A percentile compares a stretch with the other conserved stretches of the same genome.
Evolutionary conservation across 2,329 filamentous ascomycete species (phyloP).

Genomic region (Sordariomycetes sp.): DNA sequence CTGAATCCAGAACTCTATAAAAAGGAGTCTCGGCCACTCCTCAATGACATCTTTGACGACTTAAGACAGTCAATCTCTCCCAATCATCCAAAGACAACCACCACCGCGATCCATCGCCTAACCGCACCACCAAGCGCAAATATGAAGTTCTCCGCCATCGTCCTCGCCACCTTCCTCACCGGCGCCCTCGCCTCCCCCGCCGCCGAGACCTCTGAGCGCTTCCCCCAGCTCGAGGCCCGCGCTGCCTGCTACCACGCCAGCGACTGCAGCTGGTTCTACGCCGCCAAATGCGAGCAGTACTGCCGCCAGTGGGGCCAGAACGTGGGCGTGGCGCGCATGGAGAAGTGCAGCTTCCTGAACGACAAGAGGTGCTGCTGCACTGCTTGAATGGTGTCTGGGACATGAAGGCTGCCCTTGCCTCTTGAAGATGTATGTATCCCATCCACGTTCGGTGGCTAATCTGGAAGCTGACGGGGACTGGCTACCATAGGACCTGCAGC

Average conservation of each 20-base stretch:
- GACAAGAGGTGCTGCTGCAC: not conserved
- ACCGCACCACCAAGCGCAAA: not conserved
- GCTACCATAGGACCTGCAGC: too few relatives aligned
- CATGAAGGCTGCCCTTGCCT: too few relatives aligned
- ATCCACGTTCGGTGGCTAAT: too few relatives aligned
- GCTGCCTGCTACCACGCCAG: not conserved
- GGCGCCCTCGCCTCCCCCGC: not conserved
- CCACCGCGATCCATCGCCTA: not conserved
- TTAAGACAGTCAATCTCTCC: not conserved
- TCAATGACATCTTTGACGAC: not conserved
- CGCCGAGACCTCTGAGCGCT: not conserved
- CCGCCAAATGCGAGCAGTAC: not conserved
- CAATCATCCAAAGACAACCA: not conserved
- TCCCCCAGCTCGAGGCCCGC: not conserved
- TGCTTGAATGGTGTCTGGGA: too few relatives aligned
- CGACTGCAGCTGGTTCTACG: not conserved
- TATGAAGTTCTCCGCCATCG: not conserved
- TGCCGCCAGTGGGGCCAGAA: slow-evolving; percentile 1
- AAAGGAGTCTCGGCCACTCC: not conserved
- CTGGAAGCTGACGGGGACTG: too few relatives aligned
- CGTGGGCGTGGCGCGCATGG: not conserved
- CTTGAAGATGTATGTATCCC: too few relatives aligned
- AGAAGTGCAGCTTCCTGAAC: not conserved
- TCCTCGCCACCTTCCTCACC: not conserved
- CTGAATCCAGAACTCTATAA: not conserved